Evolutionary conservation across 768 basidiomycete species (phyloP), one percentile per base, ranked within the genome.

Genomic region (Pleurotus tuber-regium): DNA sequence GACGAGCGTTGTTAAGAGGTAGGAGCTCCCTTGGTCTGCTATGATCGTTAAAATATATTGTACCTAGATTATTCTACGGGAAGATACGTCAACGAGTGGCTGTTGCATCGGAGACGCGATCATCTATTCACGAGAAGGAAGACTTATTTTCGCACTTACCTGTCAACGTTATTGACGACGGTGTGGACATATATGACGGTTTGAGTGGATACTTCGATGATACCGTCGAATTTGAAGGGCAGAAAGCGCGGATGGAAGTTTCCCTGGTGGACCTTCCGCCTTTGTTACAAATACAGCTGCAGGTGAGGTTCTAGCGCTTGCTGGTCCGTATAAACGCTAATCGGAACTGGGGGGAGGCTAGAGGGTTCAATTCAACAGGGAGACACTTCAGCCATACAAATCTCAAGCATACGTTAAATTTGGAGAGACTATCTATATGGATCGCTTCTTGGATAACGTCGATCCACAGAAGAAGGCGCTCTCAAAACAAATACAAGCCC

Each of bases 361-460:
- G 92, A 76, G 94, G 52, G 94, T 93, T 3, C 93, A 96, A 77
- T 98, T 93, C 72, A 92, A 98, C 63, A 82, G 92, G 7, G 87
- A 92, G 58, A 92, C 89, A 1, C 77, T 92, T 50, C 89, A 94
- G 57, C 86, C 93, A 12, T 93, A 90, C 75, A 99, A 99, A 67
- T 93, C 91, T 4, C 96, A 99, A 62, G 93, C 92, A 3, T 96
- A 93, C 66, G 87, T 99, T 57, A 89, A 86, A 60, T 97, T 96
- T 63, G 84, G 78, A 14, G 89, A 94, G 66, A 88, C 83, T 8
- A 75, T 99, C 11, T 86, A 82, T 62, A 83, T 98, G 81, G 94
- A 97, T 66, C 86, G 97, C 11, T 99, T 95, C 73, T 72, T 96
- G 62, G 87, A 91, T 54, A 80, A 75, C 42, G 87, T 83, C 2